phyloP scores from a whole-genome alignment of 257 asterid species.

The Primulina eburnea region DNA sequence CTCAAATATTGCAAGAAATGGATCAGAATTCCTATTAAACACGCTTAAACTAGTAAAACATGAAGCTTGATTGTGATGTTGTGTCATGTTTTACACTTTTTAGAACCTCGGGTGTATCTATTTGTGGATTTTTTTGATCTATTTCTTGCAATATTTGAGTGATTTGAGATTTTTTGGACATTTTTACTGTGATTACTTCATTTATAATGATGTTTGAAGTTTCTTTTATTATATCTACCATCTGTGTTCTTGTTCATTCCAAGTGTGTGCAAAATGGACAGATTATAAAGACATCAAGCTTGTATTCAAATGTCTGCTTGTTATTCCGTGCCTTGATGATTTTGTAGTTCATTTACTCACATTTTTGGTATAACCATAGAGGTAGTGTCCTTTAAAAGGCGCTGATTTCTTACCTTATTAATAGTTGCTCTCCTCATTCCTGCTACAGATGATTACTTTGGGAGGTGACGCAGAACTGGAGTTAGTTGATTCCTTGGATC shows the following conservation, averaged over 20 bases:
- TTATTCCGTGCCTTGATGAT: not conserved
- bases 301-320: not conserved
- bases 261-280: not conserved
- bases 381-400: not conserved
- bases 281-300: not conserved
- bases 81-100: no score
- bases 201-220: not conserved
- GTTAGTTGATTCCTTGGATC: constrained; percentile 93
- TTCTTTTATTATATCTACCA: not conserved
- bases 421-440: constrained; percentile 14
- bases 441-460: constrained; percentile 84
- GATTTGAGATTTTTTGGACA: not conserved
- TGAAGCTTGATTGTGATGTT: no score
- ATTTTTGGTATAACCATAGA: not conserved
- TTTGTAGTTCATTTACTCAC: not conserved
- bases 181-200: not conserved
- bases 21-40: no score
- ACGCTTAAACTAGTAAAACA: no score
- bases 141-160: not conserved
- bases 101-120: not conserved
- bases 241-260: not conserved
- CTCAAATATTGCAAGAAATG: not conserved
- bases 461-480: constrained; percentile 99
- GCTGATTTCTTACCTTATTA: not conserved
- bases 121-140: not conserved